Evolutionary conservation across 2,329 filamentous ascomycete genomes (phyloP), one percentile per base, ranked within the genome.

Genomic region (Colletotrichum truncatum): DNA sequence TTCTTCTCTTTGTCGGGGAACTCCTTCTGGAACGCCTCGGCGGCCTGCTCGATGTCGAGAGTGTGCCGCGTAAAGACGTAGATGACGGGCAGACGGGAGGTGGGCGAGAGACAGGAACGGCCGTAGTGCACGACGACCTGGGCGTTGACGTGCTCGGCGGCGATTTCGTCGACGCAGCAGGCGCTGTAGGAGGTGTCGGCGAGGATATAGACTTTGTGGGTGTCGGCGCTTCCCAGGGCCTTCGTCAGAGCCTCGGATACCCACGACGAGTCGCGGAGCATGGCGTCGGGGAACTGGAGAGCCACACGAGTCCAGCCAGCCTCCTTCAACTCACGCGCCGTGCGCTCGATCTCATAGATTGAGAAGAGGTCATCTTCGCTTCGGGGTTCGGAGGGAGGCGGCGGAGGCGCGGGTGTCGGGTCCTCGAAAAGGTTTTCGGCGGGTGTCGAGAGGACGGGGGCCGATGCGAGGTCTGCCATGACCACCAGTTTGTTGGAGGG

Each of bases 131-230:
- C 91, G 1, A 98, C 92, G 0, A 94, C 93, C 67, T 98, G 91
- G 6, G 96, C 94, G 72, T 93, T 87, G 14, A 93, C 91, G 76
- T 99, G 96, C 76, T 99, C 94, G 3, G 96, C 96, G 0, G 96
- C 96, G 39, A 98, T 91, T 80, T 99, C 96, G 73, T 99, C 96
- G 16, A 98, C 94, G 73, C 96, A 99, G 80, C 96, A 99, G 0
- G 95, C 91, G 65, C 96, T 97, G 78, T 98, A 99, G 2, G 95
- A 98, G 3, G 96, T 98, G 77, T 99, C 96, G 30, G 91, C 96
- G 16, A 99, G 83, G 66, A 99, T 94, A 71, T 92, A 97, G 55
- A 98, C 83, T 67, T 84, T 75, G 28, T 74, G 73, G 8, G 25
- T 66, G 30, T 64, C 11, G 51, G 72, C 38, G 32, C 66, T 67